Evolutionary conservation across 148 eudicot species (phyloP).

Genomic region (Arbutus unedo): DNA sequence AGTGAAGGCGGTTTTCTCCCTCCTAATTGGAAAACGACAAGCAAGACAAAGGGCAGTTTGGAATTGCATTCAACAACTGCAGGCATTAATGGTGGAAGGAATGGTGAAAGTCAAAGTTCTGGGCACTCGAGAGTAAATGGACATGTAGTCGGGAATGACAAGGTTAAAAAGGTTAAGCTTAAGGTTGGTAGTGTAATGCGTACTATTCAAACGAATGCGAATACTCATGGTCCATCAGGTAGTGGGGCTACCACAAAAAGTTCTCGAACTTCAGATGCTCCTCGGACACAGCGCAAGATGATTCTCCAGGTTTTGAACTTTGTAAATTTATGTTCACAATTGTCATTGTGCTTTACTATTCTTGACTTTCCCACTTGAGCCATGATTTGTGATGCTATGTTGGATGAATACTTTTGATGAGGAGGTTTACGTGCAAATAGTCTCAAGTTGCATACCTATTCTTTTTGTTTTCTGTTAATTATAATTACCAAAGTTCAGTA

Average conservation of each 20-base stretch:
- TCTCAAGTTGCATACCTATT: background rate
- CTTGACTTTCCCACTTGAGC: background rate
- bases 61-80: conserved; percentile 36
- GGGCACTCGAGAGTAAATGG: conserved; percentile 22
- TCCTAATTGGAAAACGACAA: conserved; percentile 34
- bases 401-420: background rate
- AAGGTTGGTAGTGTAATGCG: conserved; percentile 84
- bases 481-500: background rate
- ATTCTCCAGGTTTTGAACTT: conserved; percentile 41
- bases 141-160: conserved; percentile 44
- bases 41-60: conserved; percentile 31
- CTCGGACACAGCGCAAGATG: conserved; percentile 32
- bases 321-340: background rate
- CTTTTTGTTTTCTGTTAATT: background rate
- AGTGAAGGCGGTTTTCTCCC: conserved; percentile 45
- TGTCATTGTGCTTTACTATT: background rate
- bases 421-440: background rate
- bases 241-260: conserved; percentile 37
- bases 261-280: conserved; percentile 40
- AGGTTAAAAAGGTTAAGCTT: conserved; percentile 67
- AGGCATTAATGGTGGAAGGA: conserved; percentile 25
- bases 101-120: conserved; percentile 25
- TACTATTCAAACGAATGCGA: conserved; percentile 61
- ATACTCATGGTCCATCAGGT: conserved; percentile 27
- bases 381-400: background rate